Evolutionary conservation across 169 alveolate species (phyloP), one percentile per base, ranked within the genome.

Genomic region (Eimeria sp.): DNA sequence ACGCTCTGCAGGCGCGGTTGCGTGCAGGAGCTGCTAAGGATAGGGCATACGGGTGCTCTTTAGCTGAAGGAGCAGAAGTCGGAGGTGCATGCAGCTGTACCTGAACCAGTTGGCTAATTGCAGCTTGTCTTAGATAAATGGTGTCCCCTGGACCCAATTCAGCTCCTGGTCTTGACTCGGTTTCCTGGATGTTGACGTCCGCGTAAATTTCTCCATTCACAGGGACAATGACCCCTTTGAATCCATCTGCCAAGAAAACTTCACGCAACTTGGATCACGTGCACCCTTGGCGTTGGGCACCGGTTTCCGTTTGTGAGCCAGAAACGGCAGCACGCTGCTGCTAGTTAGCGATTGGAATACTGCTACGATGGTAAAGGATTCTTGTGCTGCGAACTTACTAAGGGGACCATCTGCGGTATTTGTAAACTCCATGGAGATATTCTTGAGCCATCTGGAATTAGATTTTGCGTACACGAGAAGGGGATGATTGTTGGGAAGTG

Each of bases 21-120:
- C 27, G 45, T 67, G 27, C 45, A n/a, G 45, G 45, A 67, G 27
- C 22, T 67, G 76, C 76, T 27, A 67, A n/a, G 57, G 30, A n/a
- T 6, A 73, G 57, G 13, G 27, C 54, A 73, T 40, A 14, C 6
- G 27, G 54, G 83, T 11, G 30, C 83, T 20, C 34, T 30, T 18
- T 20, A 40, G 27, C 27, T 73, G 30, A 1, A 51, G n/a, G 54
- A 40, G 30, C 14, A 16, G 40, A 73, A 16, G 57, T 51, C 18
- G 14, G 14, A 51, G 40, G 18, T 54, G 47, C 47, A 2, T 61
- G 84, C 72, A 20, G 65, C 45, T 87, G 94, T 65, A 87, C 94
- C 94, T 87, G 94, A 43, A 87, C 13, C 58, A 87, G 43, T 63
- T 87, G 94, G 45, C 54, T 45, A n/a, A 87, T 63, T 13, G 83